A percentile compares a stretch with the other conserved stretches of the same genome.
Conservation (phyloP, 129 eudicot genomes). For the Flaveria sonorensis region DNA sequence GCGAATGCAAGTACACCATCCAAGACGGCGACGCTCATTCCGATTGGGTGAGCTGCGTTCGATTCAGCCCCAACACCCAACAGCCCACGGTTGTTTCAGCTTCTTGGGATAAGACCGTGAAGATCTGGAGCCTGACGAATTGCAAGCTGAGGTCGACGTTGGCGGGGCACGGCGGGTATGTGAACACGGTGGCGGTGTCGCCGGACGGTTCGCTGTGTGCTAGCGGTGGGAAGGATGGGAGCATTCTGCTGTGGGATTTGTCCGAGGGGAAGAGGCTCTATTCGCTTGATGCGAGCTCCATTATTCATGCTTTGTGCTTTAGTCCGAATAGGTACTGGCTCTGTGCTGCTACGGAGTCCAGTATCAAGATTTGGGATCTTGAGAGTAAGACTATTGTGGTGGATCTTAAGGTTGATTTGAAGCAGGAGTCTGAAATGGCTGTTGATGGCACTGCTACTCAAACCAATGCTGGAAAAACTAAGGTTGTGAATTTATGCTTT, state of each 20-base stretch:
- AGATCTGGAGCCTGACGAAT: constrained; percentile 70
- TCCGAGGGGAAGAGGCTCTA: constrained; percentile 67
- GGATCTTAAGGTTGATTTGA: constrained; percentile 68
- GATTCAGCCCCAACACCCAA: constrained; percentile 62
- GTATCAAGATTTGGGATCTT: constrained; percentile 84
- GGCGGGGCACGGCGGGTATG: constrained; percentile 49
- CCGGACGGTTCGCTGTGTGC: constrained; percentile 84
- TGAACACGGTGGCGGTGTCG: constrained; percentile 69
- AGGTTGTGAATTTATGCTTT: neutral
- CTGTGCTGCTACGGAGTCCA: constrained; percentile 64
- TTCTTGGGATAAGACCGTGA: constrained; percentile 68
- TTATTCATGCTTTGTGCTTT: constrained; percentile 62
- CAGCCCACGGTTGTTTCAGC: constrained; percentile 67
- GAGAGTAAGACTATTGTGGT: constrained; percentile 58
- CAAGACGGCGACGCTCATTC: constrained; percentile 64
- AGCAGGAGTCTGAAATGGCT: constrained; percentile 69
- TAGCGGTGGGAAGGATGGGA: constrained; percentile 79
- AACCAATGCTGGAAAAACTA: constrained; percentile 52
- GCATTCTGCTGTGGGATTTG: constrained; percentile 75
- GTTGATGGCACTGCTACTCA: constrained; percentile 50
- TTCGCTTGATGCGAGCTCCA: constrained; percentile 55
- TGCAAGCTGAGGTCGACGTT: constrained; percentile 63
- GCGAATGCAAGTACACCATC: constrained; percentile 80
- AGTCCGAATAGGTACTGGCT: constrained; percentile 85
- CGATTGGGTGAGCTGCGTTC: constrained; percentile 77